These are phyloP conservation scores for Suillus hirtellus DNA, from an alignment of 768 basidiomycete species.

Conservation along the genomic window DNA sequence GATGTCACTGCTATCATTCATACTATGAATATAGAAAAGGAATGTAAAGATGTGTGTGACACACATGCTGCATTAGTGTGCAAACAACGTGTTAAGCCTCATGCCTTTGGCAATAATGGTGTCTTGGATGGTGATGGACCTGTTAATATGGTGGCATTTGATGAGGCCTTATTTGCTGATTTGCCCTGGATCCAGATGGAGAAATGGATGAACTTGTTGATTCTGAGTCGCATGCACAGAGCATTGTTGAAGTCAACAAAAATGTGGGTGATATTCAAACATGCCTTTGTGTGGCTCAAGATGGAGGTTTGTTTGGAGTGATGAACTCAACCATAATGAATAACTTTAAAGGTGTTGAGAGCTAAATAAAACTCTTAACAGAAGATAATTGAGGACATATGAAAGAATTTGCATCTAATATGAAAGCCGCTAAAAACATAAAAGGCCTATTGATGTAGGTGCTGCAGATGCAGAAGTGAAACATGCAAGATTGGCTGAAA, in stretches of 20 bases:
- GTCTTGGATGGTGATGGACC: too few relatives aligned
- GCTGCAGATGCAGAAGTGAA: background rate
- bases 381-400: too few relatives aligned
- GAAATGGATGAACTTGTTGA: too few relatives aligned
- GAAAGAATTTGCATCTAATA: too few relatives aligned
- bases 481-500: background rate
- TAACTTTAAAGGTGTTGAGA: too few relatives aligned
- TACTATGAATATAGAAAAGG: background rate
- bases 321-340: too few relatives aligned
- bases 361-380: too few relatives aligned
- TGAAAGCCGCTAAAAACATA: background rate
- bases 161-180: background rate
- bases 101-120: background rate
- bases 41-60: background rate
- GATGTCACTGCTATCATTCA: background rate
- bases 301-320: too few relatives aligned
- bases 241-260: too few relatives aligned
- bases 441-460: background rate
- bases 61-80: background rate
- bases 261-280: too few relatives aligned
- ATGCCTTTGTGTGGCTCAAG: too few relatives aligned
- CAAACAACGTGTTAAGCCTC: background rate
- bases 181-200: background rate
- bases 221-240: too few relatives aligned
- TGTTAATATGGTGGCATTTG: background rate